Evolutionary conservation across 202 grass and related monocot species (phyloP).

Genomic region (Zoysia matrella): DNA sequence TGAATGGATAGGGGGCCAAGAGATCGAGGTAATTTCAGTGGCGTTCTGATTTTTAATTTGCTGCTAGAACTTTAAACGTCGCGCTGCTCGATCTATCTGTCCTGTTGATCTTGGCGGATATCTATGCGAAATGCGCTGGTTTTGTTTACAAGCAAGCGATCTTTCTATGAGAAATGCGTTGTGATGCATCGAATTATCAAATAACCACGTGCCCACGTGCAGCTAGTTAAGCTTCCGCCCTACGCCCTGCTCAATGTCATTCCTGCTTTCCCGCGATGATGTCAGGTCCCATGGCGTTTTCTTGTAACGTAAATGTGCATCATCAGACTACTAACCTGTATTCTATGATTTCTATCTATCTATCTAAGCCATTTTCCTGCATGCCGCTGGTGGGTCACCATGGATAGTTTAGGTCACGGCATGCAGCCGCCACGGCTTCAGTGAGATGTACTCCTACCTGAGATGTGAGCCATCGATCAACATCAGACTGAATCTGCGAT

Average conservation of each 20-base stretch:
- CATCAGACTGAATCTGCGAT: conserved; percentile 10
- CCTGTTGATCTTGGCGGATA: conserved; percentile 6
- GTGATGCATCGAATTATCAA: conserved; percentile 40
- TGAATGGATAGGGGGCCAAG: too few species aligned
- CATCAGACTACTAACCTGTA: conserved; percentile 24
- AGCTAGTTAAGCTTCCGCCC: conserved; percentile 9
- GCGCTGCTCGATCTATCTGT: neutral
- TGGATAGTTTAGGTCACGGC: conserved; percentile 21
- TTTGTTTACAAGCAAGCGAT: conserved; percentile 34
- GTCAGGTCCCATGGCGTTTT: neutral
- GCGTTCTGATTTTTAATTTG: conserved; percentile 17
- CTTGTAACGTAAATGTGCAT: neutral
- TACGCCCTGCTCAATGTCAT: neutral
- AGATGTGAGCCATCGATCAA: neutral
- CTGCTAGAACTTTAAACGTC: neutral
- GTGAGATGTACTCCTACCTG: neutral
- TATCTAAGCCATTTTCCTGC: neutral
- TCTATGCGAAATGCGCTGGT: neutral
- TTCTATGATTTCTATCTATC: neutral
- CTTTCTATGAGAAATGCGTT: conserved; percentile 33
- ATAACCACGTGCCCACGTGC: conserved; percentile 8
- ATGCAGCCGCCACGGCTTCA: neutral
- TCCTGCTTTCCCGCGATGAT: neutral
- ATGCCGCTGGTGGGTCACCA: conserved; percentile 12
- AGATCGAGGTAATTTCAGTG: too few species aligned